phyloP scores from a whole-genome alignment of 345 rosid species.

The Eucalyptus pauciflora region DNA sequence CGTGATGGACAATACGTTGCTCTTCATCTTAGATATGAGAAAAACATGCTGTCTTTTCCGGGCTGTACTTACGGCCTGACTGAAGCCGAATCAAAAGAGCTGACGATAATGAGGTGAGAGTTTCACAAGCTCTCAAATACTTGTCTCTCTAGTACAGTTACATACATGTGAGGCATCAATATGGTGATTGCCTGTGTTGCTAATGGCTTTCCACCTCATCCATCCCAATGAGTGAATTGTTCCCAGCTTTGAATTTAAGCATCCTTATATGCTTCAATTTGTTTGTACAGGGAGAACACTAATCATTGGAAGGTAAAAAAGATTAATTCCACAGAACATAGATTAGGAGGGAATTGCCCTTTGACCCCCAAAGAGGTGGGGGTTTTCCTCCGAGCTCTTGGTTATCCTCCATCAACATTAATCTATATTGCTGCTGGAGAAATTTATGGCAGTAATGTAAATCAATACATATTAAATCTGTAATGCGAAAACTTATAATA shows the following conservation, averaged over 20 bases:
- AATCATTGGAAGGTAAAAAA: constrained; percentile 87
- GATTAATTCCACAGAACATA: constrained; percentile 83
- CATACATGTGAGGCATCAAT: neutral
- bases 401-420: constrained; percentile 55
- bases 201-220: neutral
- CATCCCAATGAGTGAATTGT: neutral
- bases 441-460: constrained; percentile 57
- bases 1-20: constrained; percentile 66
- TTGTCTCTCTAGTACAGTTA: neutral
- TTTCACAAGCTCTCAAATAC: neutral
- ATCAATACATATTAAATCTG: no score
- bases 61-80: constrained; percentile 85
- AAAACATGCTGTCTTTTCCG: constrained; percentile 91
- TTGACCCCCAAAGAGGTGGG: constrained; percentile 86
- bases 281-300: constrained; percentile 51
- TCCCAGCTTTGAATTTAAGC: neutral
- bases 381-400: constrained; percentile 72
- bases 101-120: constrained; percentile 63
- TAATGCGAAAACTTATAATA: no score
- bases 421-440: constrained; percentile 87
- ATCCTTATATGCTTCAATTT: neutral
- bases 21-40: constrained; percentile 89
- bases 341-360: constrained; percentile 75
- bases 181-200: neutral
- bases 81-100: constrained; percentile 72